Evolutionary conservation across 75 land plant species (phyloP), one percentile per base, ranked within the genome.

Genomic region (Ceratopteris richardii): DNA sequence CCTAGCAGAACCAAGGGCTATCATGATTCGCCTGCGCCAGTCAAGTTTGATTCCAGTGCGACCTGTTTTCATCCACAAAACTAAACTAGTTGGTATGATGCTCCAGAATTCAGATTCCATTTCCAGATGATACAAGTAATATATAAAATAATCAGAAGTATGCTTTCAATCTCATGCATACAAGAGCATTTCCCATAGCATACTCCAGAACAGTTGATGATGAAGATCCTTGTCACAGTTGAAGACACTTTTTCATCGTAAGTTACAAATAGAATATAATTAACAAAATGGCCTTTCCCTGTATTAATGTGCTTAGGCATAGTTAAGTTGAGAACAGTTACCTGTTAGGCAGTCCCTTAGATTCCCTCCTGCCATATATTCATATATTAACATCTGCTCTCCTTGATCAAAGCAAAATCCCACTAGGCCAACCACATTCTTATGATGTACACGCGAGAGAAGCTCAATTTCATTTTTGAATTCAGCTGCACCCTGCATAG

Each of bases 301-400:
- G n/a, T 16, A 29, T 14, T 7, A 12, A 20, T 25, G 46, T 1
- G 23, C 18, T 59, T 23, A 1, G 47, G 16, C n/a, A 22, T 50
- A 21, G 44, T 12, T 24, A 59, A 19, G 24, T 26, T 57, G 23
- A 29, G 0, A 65, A 65, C 46, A 11, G 19, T 39, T 24, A 69
- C 69, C 70, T 29, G 24, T 23, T 1, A 65, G 31, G 42, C 23
- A 16, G 21, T 69, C 70, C 17, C 54, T 42, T 12, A 69, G 68
- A 18, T 58, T 36, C 54, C 71, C 71, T 21, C 41, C 40, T 21
- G 71, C 44, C 53, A 69, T 69, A 42, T 66, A 69, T 59, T 69
- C 71, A 14, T 69, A 69, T 14, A 69, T 70, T 14, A 69, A 59
- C 70, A 69, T 65, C 22, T 69, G 71, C 25, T 69, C 71, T 26